Evolutionary conservation across 2,329 filamentous ascomycete genomes (phyloP), one percentile per base, ranked within the genome.

Genomic region (Raffaelea deltoideospora): DNA sequence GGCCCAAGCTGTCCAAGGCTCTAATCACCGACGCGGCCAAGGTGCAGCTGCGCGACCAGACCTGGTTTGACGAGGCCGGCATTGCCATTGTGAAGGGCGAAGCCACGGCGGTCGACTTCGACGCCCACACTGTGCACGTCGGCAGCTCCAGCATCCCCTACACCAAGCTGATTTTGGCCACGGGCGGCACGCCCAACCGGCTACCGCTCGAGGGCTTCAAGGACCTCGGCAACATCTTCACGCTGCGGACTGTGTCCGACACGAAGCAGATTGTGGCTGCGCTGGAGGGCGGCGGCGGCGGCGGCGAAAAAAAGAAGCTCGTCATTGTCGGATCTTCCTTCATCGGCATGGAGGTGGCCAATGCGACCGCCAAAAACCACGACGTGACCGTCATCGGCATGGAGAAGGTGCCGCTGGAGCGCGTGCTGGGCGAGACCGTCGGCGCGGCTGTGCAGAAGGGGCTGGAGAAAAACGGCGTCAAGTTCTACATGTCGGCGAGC

Each of bases 311-410:
- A 27, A 95, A 94, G 68, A 95, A 94, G 57, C 76, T 98, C 46
- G 85, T 94, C 33, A 68, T 98, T 13, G 67, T 98, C 37, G 90
- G 90, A 29, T 88, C 81, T 41, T 93, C 85, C 1, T 98, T 98
- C 58, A 98, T 98, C 51, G 90, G 90, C 29, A 92, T 98, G 82
- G 90, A 98, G 58, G 73, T 92, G n/a, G 88, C 82, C 42, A 90
- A 87, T 44, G 79, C 92, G 0, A 77, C 80, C 0, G 60, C 71
- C 31, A 80, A 96, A 48, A 79, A 80, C 49, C 93, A 98, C 54
- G 62, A 77, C 9, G 86, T 98, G 14, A 80, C 80, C 8, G 75
- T 96, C 29, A 65, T 98, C 18, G 90, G 90, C 27, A 88, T 87
- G 80, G 86, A 94, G 52, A 74, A 73, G 41, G 75, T 75, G 11